Conservation (phyloP, 345 rosid genomes). For the Anastatica hierochuntica region DNA sequence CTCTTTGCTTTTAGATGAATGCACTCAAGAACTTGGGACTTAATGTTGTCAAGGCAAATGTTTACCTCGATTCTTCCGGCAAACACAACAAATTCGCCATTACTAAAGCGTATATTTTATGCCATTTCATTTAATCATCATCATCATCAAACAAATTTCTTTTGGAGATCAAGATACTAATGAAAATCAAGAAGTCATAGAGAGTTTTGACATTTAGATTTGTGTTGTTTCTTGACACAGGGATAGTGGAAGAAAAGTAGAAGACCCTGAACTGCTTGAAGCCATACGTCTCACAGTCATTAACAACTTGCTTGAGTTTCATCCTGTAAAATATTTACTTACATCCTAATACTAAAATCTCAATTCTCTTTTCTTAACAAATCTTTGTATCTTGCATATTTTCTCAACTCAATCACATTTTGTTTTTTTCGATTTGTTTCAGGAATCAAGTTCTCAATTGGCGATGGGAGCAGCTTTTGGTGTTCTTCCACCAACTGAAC, state of each 20-base stretch:
- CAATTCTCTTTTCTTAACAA: background rate
- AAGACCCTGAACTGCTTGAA: conserved; percentile 90
- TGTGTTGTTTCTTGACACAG: conserved; percentile 29
- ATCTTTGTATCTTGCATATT: background rate
- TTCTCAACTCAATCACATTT: conserved; percentile 10
- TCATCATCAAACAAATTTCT: no score
- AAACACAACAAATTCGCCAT: conserved; percentile 84
- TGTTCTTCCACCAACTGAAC: conserved; percentile 56
- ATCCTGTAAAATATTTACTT: conserved; percentile 63
- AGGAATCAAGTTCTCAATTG: conserved; percentile 96
- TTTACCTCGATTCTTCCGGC: conserved; percentile 85
- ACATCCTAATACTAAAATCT: conserved; percentile 7
- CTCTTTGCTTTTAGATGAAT: conserved; percentile 56
- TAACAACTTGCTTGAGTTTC: conserved; percentile 79
- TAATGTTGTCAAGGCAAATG: conserved; percentile 90
- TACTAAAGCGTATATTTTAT: conserved; percentile 77
- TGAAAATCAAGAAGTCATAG: background rate
- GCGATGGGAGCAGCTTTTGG: conserved; percentile 98
- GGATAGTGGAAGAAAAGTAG: conserved; percentile 84
- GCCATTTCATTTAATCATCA: conserved; percentile 20
- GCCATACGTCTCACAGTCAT: conserved; percentile 94
- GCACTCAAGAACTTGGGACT: conserved; percentile 86
- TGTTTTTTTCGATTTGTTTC: conserved; percentile 4
- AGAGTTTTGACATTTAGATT: background rate
- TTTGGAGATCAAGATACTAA: background rate